These are phyloP conservation scores for Karstenula rhodostoma DNA, from an alignment of 2,329 filamentous ascomycete genomes.

Conservation along the genomic window DNA sequence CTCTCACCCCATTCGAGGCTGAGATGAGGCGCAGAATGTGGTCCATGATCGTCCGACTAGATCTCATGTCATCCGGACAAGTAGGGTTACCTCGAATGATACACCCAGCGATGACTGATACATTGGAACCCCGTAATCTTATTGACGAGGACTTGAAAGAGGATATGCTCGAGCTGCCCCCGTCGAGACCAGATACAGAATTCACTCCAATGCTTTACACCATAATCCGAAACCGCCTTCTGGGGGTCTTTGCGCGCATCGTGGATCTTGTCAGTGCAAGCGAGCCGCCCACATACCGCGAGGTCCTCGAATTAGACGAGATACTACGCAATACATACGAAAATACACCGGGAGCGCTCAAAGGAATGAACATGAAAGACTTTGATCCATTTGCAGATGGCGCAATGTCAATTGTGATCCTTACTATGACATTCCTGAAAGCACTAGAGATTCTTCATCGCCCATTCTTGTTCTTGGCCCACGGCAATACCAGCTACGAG, in stretches of 20 bases:
- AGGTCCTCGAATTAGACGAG: constrained; percentile 39
- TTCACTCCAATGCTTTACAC: constrained; percentile 37
- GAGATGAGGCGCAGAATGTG: constrained; percentile 69
- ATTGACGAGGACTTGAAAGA: constrained; percentile 52
- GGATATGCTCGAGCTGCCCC: constrained; percentile 42
- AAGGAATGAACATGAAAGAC: constrained; percentile 22
- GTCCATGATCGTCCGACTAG: constrained; percentile 59
- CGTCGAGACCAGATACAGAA: constrained; percentile 37
- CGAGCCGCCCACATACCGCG: constrained; percentile 36
- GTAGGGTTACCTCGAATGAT: constrained; percentile 52
- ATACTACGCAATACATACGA: constrained; percentile 32
- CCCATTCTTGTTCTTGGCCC: constrained; percentile 45
- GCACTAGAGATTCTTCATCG: constrained; percentile 48
- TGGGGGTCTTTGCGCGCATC: constrained; percentile 36
- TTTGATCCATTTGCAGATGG: constrained; percentile 23
- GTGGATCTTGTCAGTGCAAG: constrained; percentile 39
- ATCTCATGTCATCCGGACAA: constrained; percentile 50
- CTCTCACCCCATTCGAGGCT: constrained; percentile 61
- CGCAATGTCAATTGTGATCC: constrained; percentile 39
- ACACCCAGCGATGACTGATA: constrained; percentile 50
- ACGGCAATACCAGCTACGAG: constrained; percentile 46
- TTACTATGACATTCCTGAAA: constrained; percentile 44
- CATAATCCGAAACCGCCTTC: constrained; percentile 34
- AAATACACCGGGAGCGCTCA: constrained; percentile 30
- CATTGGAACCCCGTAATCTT: constrained; percentile 51